Evolutionary conservation across 495 filamentous ascomycete genomes (phyloP).

Genomic region (Trichoderma erinaceum): DNA sequence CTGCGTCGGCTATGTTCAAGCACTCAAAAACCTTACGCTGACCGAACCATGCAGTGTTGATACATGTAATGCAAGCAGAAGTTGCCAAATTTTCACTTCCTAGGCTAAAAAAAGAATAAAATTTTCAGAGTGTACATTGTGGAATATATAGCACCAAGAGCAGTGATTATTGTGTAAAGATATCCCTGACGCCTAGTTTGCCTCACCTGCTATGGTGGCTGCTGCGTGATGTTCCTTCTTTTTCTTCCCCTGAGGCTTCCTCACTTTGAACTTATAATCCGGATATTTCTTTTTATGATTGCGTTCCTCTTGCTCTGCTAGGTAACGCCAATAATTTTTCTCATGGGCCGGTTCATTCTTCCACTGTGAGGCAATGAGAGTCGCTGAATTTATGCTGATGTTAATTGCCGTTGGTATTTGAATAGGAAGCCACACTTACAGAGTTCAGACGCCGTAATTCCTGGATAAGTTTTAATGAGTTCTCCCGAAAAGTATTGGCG

Average conservation of each 20-base stretch:
- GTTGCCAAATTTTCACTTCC: too few relatives aligned
- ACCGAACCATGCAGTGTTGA: too few relatives aligned
- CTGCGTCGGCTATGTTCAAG: too few relatives aligned
- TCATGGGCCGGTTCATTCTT: neutral
- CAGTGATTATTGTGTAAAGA: too few relatives aligned
- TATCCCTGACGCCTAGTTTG: too few relatives aligned
- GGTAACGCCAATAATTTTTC: neutral
- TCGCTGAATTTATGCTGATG: too few relatives aligned
- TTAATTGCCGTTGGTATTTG: neutral
- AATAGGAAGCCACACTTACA: neutral
- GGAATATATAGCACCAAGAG: too few relatives aligned
- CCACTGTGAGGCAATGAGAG: neutral
- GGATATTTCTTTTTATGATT: constrained; percentile 13
- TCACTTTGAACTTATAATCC: constrained; percentile 5
- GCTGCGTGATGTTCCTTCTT: neutral
- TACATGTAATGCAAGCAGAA: too few relatives aligned
- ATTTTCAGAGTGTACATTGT: too few relatives aligned
- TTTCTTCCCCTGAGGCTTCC: neutral
- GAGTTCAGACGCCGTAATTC: constrained; percentile 11
- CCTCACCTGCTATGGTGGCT: too few relatives aligned
- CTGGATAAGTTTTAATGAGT: constrained; percentile 21
- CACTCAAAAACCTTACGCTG: too few relatives aligned
- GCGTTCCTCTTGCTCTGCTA: neutral
- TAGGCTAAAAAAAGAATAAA: too few relatives aligned
- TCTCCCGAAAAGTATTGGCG: constrained; percentile 19